Conservation (phyloP, 139 green algal genomes). For the Limnomonas spitsbergensis region DNA sequence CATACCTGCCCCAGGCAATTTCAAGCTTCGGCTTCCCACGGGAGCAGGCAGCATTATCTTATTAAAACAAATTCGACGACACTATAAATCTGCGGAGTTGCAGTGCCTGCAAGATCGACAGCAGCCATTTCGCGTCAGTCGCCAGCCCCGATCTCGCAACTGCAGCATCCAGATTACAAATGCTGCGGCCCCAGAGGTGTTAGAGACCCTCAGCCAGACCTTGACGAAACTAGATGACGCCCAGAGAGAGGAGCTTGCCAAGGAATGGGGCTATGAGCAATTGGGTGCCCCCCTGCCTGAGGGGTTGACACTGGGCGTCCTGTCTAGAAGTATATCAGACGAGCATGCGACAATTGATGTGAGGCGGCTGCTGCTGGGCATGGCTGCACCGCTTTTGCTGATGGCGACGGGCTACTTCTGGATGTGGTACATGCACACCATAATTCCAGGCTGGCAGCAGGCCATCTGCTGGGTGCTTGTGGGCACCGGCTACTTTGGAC, state of each 20-base stretch:
- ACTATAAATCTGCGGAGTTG: no score
- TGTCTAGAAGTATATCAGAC: conserved; percentile 11
- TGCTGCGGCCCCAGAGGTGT: no score
- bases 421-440: conserved; percentile 45
- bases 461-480: conserved; percentile 28
- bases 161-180: no score
- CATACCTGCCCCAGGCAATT: no score
- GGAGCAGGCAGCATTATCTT: no score
- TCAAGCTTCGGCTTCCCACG: no score
- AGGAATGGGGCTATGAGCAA: conserved; percentile 35
- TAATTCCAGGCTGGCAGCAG: conserved; percentile 49
- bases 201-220: no score
- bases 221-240: conserved; percentile 9
- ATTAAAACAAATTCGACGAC: no score
- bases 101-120: no score
- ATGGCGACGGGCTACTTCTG: conserved; percentile 45
- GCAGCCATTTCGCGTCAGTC: no score
- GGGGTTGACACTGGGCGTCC: conserved; percentile 1
- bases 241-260: conserved; percentile 27
- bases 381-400: conserved; percentile 25
- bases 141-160: no score
- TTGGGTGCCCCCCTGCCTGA: conserved; percentile 28
- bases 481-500: conserved; percentile 53
- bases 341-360: neutral
- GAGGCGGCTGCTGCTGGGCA: neutral